These are phyloP conservation scores for Lolium multiflorum DNA, from an alignment of 176 grass and related monocot genomes.

Conservation along the genomic window DNA sequence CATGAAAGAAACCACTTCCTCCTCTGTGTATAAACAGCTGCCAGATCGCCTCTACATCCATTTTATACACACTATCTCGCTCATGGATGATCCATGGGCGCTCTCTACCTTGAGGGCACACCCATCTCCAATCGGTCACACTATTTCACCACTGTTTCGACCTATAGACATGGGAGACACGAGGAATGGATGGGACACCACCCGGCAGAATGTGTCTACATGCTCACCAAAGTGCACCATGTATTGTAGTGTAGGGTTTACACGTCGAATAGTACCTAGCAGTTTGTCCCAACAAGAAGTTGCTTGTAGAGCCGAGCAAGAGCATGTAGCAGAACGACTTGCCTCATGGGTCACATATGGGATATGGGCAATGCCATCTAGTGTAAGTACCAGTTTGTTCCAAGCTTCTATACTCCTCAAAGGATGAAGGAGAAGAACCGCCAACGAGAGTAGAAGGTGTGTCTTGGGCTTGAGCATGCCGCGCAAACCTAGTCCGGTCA, in stretches of 20 bases:
- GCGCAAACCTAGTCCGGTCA: background rate
- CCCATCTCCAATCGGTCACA: background rate
- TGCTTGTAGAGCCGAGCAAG: no score
- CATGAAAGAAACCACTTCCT: no score
- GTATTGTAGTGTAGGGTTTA: background rate
- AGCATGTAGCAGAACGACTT: no score
- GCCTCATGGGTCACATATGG: no score
- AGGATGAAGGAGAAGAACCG: background rate
- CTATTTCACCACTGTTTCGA: background rate
- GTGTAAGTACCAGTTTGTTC: background rate
- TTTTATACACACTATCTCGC: background rate
- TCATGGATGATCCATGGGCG: background rate
- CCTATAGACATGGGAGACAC: background rate
- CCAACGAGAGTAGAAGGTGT: no score
- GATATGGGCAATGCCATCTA: background rate
- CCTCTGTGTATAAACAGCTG: background rate
- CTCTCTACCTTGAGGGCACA: background rate
- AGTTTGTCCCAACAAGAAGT: no score
- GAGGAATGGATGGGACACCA: background rate
- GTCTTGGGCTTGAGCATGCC: no score
- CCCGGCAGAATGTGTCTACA: no score
- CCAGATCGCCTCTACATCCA: background rate
- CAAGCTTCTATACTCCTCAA: background rate
- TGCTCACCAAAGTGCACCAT: accelerated
- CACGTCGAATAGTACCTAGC: background rate